phyloP scores from a whole-genome alignment of 164 flowering plant genomes.

The Annona squamosa region DNA sequence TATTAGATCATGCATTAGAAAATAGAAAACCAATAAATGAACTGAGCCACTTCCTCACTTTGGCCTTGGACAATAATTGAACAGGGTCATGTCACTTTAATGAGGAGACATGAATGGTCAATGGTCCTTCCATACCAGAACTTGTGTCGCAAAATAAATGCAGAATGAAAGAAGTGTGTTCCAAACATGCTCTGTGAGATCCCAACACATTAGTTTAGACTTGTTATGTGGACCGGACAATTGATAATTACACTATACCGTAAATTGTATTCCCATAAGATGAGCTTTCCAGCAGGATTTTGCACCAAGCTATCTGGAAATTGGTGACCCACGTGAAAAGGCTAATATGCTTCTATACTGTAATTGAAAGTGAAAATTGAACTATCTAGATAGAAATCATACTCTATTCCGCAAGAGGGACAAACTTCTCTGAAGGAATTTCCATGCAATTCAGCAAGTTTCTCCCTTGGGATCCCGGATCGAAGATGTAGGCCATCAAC shows the following conservation, averaged over 20 bases:
- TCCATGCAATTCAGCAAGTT: slow-evolving; percentile 93
- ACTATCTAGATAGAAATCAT: slow-evolving; percentile 25
- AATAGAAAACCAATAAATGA: neutral
- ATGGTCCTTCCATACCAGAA: no score
- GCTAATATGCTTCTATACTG: neutral
- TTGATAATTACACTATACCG: neutral
- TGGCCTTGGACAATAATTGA: no score
- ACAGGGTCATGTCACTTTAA: no score
- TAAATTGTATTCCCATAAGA: neutral
- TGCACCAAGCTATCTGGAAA: neutral
- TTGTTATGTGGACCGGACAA: no score
- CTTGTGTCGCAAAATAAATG: no score
- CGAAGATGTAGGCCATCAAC: slow-evolving; percentile 97
- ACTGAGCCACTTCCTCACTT: neutral
- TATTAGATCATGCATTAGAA: neutral
- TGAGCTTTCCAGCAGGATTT: neutral
- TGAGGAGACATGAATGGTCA: no score
- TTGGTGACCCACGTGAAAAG: neutral
- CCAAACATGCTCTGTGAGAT: no score
- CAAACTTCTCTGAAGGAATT: slow-evolving; percentile 91
- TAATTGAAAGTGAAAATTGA: neutral
- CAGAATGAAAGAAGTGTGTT: no score
- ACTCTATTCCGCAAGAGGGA: slow-evolving; percentile 84
- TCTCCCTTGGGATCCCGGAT: slow-evolving; percentile 93
- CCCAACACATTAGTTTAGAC: no score